phyloP scores from a whole-genome alignment of 1,284 basidiomycete species.

The Pseudozyma sp. region DNA sequence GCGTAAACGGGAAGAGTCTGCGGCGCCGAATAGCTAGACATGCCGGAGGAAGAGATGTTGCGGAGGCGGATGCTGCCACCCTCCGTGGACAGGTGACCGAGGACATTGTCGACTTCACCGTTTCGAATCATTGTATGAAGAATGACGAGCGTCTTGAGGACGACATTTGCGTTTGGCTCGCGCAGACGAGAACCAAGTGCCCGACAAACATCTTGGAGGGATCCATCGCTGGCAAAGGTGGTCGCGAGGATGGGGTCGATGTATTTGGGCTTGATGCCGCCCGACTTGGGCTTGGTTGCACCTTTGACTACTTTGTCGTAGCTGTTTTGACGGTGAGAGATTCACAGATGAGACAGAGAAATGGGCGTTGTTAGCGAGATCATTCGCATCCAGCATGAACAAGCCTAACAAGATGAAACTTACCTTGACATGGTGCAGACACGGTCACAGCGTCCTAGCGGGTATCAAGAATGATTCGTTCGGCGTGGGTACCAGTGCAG shows the following conservation, averaged over 20 bases:
- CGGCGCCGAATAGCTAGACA: constrained; percentile 72
- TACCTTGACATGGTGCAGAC: no score
- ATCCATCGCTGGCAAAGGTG: constrained; percentile 91
- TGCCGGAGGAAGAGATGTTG: constrained; percentile 73
- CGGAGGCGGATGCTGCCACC: constrained; percentile 80
- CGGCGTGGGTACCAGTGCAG: no score
- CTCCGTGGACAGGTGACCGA: constrained; percentile 78
- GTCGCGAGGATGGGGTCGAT: constrained; percentile 85
- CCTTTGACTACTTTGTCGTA: constrained; percentile 67
- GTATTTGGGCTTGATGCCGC: constrained; percentile 67
- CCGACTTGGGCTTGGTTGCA: constrained; percentile 67
- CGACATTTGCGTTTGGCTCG: constrained; percentile 90
- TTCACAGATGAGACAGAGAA: no score
- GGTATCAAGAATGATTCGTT: no score
- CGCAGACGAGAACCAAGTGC: constrained; percentile 84
- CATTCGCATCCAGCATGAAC: no score
- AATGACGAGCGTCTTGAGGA: constrained; percentile 95
- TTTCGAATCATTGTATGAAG: constrained; percentile 95
- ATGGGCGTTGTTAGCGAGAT: no score
- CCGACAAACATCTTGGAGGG: constrained; percentile 89
- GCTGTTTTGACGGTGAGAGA: constrained; percentile 13
- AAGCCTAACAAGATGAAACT: no score
- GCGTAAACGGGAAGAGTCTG: constrained; percentile 89
- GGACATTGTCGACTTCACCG: constrained; percentile 89
- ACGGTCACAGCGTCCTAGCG: no score